Conservation (phyloP, 495 filamentous ascomycete genomes). For the Friedmanniomyces endolithicus region DNA sequence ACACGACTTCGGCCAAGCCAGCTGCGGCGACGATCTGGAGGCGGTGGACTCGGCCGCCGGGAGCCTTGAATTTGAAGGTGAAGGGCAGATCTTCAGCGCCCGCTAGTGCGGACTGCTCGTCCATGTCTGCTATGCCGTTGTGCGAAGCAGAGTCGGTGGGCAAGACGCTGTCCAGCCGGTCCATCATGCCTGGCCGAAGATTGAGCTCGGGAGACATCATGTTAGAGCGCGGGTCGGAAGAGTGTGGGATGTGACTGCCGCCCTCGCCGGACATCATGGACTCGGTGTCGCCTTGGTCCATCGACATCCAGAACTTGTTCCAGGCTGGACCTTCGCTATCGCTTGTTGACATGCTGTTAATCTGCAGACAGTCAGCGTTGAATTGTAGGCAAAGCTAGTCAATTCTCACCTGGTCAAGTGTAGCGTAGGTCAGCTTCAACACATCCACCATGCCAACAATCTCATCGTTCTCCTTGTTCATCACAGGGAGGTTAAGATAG, state of each 20-base stretch:
- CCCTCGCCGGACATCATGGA: conserved; percentile 85
- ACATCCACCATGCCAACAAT: conserved; percentile 99
- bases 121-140: conserved; percentile 53
- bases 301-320: conserved; percentile 99
- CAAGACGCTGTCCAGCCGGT: conserved; percentile 68
- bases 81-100: conserved; percentile 62
- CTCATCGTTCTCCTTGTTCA: conserved; percentile 82
- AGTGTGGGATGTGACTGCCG: conserved; percentile 49
- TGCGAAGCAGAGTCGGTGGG: conserved; percentile 93
- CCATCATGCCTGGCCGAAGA: conserved; percentile 45
- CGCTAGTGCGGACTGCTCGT: conserved; percentile 41
- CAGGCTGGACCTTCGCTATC: conserved; percentile 93
- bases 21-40: conserved; percentile 70
- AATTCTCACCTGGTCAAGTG: conserved; percentile 74
- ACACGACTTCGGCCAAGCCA: conserved; percentile 71
- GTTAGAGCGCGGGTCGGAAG: conserved; percentile 53
- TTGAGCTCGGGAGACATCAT: conserved; percentile 68
- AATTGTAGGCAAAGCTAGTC: not conserved
- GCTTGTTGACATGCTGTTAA: conserved; percentile 61
- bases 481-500: conserved; percentile 93
- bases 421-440: conserved; percentile 93
- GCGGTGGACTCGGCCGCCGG: conserved; percentile 87
- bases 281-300: conserved; percentile 92
- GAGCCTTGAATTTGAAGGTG: conserved; percentile 98
- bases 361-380: conserved; percentile 33